Percentiles rank a stretch among this genome's conserved stretches.
Evolutionary conservation across 148 eudicot genomes (phyloP).

Genomic region (Suaeda aralocaspica): DNA sequence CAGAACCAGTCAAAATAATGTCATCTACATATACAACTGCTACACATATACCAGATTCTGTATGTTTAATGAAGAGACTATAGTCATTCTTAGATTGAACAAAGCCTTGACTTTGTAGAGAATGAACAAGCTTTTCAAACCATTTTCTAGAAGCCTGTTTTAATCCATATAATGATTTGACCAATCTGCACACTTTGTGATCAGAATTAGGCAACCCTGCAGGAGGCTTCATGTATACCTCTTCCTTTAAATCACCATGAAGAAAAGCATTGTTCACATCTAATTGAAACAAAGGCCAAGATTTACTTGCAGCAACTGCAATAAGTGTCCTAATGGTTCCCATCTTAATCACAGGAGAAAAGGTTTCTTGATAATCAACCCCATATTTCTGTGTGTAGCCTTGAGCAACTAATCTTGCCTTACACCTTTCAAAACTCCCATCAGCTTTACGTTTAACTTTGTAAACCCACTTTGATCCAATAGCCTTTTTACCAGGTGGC

Average conservation of each 20-base stretch:
- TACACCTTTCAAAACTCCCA: slow-evolving; percentile 2
- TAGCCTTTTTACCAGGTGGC: neutral
- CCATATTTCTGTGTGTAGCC: neutral
- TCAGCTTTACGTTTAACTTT: neutral
- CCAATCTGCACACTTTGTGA: neutral
- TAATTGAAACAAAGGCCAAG: neutral
- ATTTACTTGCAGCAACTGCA: neutral
- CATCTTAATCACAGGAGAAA: neutral
- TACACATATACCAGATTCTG: neutral
- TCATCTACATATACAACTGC: neutral
- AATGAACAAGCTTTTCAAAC: neutral
- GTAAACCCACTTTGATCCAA: neutral
- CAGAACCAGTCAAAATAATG: neutral
- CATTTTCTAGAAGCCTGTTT: slow-evolving; percentile 1
- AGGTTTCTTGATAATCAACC: slow-evolving; percentile 2
- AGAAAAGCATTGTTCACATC: slow-evolving; percentile 6
- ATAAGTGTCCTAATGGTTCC: neutral
- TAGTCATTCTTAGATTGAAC: neutral
- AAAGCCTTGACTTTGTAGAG: neutral
- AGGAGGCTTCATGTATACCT: neutral
- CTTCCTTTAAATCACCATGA: neutral
- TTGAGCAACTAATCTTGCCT: slow-evolving; percentile 4
- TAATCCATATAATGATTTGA: neutral
- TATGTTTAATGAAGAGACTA: neutral
- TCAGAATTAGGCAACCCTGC: neutral